Evolutionary conservation across 1,284 basidiomycete genomes (phyloP).

Genomic region (Trichosporon sp.): DNA sequence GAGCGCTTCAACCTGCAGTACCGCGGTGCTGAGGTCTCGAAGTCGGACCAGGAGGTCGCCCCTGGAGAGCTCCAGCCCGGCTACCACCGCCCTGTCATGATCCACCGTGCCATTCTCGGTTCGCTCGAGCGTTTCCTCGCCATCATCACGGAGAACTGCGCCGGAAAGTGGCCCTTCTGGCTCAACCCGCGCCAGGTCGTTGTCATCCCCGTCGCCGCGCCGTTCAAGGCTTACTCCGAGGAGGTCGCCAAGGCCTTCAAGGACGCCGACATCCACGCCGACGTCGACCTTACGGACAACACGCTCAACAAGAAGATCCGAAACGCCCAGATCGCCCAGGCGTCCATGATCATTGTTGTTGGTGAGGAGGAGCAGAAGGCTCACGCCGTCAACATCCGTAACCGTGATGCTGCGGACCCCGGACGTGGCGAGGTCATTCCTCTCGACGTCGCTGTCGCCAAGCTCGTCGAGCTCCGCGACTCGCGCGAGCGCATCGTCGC

Average conservation of each 20-base stretch:
- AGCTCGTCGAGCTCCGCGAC: conserved; percentile 38
- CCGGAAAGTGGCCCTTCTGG: conserved; percentile 99
- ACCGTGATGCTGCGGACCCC: conserved; percentile 70
- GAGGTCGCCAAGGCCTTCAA: conserved; percentile 57
- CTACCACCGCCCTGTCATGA: conserved; percentile 83
- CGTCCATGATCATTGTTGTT: conserved; percentile 91
- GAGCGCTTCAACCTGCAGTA: conserved; percentile 94
- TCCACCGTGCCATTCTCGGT: conserved; percentile 94
- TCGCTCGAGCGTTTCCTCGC: conserved; percentile 94
- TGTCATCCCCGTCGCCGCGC: conserved; percentile 83
- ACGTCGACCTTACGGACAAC: conserved; percentile 86
- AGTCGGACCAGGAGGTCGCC: conserved; percentile 36
- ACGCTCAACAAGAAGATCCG: conserved; percentile 96
- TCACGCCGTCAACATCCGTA: conserved; percentile 87
- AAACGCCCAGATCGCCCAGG: conserved; percentile 86
- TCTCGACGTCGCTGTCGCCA: conserved; percentile 35
- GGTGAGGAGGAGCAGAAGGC: conserved; percentile 84
- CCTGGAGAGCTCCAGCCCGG: conserved; percentile 53
- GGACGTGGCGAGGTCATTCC: conserved; percentile 45
- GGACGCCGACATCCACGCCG: conserved; percentile 72
- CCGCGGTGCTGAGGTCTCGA: conserved; percentile 56
- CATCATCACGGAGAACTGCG: conserved; percentile 95
- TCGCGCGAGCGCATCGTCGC: conserved; percentile 22
- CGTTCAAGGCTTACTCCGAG: conserved; percentile 81
- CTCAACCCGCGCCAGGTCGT: conserved; percentile 88